These are phyloP conservation scores for Sherardia arvensis DNA, from an alignment of 257 asterid species.

Conservation along the genomic window DNA sequence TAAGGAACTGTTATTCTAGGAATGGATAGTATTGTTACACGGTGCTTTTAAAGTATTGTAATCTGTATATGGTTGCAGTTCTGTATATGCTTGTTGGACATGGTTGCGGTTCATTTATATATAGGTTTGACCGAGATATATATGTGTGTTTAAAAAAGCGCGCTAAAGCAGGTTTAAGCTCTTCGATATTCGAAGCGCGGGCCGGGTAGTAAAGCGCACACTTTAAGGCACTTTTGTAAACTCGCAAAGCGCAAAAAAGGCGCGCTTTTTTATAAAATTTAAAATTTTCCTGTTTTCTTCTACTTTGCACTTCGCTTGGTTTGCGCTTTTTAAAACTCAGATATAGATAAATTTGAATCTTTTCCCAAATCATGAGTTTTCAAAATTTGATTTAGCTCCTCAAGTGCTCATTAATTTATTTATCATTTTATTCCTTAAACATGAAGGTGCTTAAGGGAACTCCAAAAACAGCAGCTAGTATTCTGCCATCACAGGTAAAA, in stretches of 20 bases:
- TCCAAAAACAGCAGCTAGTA: conserved; percentile 27
- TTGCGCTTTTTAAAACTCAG: too few species aligned
- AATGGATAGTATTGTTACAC: neutral
- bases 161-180: too few species aligned
- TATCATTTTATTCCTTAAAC: neutral
- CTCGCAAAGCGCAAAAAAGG: too few species aligned
- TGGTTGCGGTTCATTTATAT: neutral
- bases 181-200: too few species aligned
- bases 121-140: neutral
- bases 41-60: neutral
- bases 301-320: too few species aligned
- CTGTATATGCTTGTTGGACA: neutral
- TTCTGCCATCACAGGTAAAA: conserved; percentile 42
- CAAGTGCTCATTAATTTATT: neutral
- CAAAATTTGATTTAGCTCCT: neutral
- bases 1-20: too few species aligned
- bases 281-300: too few species aligned
- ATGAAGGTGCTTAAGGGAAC: conserved; percentile 44
- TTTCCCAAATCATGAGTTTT: neutral
- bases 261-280: too few species aligned
- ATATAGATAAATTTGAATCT: neutral
- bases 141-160: too few species aligned
- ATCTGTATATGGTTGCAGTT: neutral
- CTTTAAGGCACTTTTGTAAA: too few species aligned
- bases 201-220: too few species aligned